These are phyloP conservation scores for Lichtheimia ornata DNA, from an alignment of 371 early-diverging fungal genomes.

Conservation along the genomic window DNA sequence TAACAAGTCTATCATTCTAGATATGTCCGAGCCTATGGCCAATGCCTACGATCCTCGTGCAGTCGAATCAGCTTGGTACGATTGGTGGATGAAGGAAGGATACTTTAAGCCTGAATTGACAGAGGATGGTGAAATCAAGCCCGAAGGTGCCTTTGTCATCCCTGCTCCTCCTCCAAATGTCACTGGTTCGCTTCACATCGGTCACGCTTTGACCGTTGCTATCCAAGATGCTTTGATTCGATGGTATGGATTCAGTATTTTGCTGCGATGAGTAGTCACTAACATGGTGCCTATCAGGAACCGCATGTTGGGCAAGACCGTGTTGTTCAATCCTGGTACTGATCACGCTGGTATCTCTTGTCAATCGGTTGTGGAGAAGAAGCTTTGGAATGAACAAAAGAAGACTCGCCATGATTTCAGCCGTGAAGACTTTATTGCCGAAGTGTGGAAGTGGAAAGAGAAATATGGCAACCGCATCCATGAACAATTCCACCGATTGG, in stretches of 20 bases:
- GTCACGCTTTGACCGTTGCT: constrained; percentile 96
- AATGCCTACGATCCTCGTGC: constrained; percentile 88
- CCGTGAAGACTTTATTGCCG: constrained; percentile 88
- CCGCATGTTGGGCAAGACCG: constrained; percentile 96
- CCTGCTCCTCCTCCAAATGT: constrained; percentile 99
- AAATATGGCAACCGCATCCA: constrained; percentile 87
- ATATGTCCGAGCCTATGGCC: constrained; percentile 82
- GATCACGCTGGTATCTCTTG: constrained; percentile 99
- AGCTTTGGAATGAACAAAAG: constrained; percentile 80
- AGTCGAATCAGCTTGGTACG: constrained; percentile 98
- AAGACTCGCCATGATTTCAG: constrained; percentile 94
- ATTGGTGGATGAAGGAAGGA: constrained; percentile 91
- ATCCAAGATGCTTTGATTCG: constrained; percentile 98
- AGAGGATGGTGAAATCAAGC: constrained; percentile 70
- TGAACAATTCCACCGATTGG: constrained; percentile 92
- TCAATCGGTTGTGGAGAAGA: constrained; percentile 98
- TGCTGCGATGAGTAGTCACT: background rate
- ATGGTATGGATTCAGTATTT: constrained; percentile 59
- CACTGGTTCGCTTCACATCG: constrained; percentile 98
- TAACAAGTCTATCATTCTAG: constrained; percentile 32
- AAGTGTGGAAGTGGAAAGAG: constrained; percentile 98
- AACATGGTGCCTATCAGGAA: constrained; percentile 55
- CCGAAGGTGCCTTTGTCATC: constrained; percentile 90
- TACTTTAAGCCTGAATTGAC: constrained; percentile 89
- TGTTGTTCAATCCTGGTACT: constrained; percentile 96